Conservation (phyloP, 1,284 basidiomycete genomes). For the Malassezia pachydermatis region DNA sequence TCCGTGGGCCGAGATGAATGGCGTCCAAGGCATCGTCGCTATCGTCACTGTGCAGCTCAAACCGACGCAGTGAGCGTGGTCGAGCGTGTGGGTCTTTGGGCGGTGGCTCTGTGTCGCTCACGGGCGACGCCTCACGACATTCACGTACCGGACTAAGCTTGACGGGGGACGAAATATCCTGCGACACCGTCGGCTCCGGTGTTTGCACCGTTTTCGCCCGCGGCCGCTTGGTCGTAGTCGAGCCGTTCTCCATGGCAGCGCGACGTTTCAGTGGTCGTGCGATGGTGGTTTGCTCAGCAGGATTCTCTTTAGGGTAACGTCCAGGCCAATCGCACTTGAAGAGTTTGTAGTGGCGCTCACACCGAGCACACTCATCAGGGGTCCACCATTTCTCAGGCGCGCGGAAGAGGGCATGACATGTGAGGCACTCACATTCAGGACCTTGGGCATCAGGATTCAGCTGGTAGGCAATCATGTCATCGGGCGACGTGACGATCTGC, state of each 20-base stretch:
- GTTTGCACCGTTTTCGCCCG: not conserved
- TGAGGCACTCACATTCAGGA: constrained; percentile 32
- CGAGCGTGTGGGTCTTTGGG: not conserved
- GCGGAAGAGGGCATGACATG: constrained; percentile 39
- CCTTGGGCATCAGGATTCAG: constrained; percentile 28
- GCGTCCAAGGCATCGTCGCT: constrained; percentile 9
- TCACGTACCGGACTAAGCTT: constrained; percentile 23
- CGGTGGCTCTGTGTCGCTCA: too few relatives aligned
- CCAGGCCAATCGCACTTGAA: constrained; percentile 45
- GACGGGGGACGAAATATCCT: constrained; percentile 13
- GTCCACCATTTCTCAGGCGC: constrained; percentile 46
- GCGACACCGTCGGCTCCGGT: not conserved
- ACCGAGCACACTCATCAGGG: constrained; percentile 43
- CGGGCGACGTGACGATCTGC: not conserved
- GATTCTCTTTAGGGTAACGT: constrained; percentile 17
- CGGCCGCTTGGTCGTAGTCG: not conserved
- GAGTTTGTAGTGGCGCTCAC: constrained; percentile 45
- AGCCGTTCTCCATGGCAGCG: not conserved
- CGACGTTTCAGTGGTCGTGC: constrained; percentile 7
- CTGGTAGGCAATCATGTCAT: constrained; percentile 14
- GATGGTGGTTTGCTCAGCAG: constrained; percentile 9
- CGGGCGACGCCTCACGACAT: not conserved
- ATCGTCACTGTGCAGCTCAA: constrained; percentile 13
- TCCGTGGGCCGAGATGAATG: constrained; percentile 30
- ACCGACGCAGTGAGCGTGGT: not conserved